phyloP scores from a whole-genome alignment of 83 land plant genomes.

The Picea abies region DNA sequence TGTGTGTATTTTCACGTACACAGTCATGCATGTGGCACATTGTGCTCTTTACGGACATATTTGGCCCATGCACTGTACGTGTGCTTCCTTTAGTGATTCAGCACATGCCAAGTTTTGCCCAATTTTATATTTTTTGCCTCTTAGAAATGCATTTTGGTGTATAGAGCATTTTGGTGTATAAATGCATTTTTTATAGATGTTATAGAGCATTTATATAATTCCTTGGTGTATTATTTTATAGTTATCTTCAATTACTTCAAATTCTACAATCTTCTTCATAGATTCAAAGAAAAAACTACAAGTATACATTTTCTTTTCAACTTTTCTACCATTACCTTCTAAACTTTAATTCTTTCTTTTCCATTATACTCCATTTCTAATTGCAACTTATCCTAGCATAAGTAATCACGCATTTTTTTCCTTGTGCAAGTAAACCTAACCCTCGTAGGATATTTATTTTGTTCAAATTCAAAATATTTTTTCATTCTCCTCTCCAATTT shows the following conservation, averaged over 20 bases:
- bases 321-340: not conserved
- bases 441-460: not conserved
- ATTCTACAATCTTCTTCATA: not conserved
- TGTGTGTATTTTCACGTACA: too few species aligned
- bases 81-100: too few species aligned
- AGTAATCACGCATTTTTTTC: not conserved
- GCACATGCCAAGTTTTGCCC: too few species aligned
- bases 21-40: too few species aligned
- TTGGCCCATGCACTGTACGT: too few species aligned
- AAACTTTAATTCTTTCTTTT: not conserved
- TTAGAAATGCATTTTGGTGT: too few species aligned
- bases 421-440: not conserved
- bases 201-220: not conserved
- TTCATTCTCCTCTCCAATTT: not conserved
- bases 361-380: not conserved
- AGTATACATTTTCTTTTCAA: not conserved
- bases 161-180: too few species aligned
- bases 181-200: not conserved
- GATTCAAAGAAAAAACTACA: not conserved
- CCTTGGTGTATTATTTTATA: not conserved
- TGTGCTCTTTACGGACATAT: too few species aligned
- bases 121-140: too few species aligned
- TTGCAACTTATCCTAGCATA: not conserved
- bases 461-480: not conserved
- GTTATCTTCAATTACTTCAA: not conserved